These are phyloP conservation scores for Drechslera avenae DNA, from an alignment of 2,329 filamentous ascomycete genomes.

Conservation along the genomic window DNA sequence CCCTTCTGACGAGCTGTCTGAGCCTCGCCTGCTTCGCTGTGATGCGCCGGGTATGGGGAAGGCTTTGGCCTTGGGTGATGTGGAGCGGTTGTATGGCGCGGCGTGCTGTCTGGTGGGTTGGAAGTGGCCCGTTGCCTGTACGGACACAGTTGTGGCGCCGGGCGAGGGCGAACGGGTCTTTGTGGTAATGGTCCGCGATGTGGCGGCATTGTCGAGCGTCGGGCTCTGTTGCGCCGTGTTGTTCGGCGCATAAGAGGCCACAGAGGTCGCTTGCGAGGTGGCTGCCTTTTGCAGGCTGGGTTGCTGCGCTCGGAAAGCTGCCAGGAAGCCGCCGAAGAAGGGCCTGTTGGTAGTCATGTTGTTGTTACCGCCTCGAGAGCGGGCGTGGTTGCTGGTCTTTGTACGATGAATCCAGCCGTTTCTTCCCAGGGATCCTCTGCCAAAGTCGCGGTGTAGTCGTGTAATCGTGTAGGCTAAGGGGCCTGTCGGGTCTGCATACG, in stretches of 20 bases:
- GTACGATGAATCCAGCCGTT: conserved; percentile 31
- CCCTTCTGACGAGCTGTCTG: conserved; percentile 75
- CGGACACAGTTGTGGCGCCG: conserved; percentile 47
- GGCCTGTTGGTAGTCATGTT: conserved; percentile 68
- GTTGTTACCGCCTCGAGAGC: conserved; percentile 10
- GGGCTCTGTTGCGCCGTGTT: conserved; percentile 45
- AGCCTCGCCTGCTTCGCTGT: conserved; percentile 63
- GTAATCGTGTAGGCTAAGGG: conserved; percentile 6
- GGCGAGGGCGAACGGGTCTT: conserved; percentile 41
- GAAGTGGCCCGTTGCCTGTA: conserved; percentile 47
- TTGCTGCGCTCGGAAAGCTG: conserved; percentile 70
- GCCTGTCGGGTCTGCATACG: conserved; percentile 2
- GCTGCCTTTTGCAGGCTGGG: conserved; percentile 64
- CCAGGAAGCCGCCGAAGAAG: conserved; percentile 70
- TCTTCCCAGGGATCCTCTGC: conserved; percentile 5
- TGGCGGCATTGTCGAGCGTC: conserved; percentile 46
- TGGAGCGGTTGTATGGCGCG: conserved; percentile 46
- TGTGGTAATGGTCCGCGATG: conserved; percentile 48
- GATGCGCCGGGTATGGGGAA: conserved; percentile 45
- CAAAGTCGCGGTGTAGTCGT: conserved; percentile 2
- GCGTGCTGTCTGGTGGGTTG: conserved; percentile 51
- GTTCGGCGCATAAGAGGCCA: conserved; percentile 46
- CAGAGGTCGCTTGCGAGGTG: conserved; percentile 46
- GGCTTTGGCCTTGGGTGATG: conserved; percentile 43
- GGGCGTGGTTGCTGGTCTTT: conserved; percentile 29